Evolutionary conservation across 768 basidiomycete genomes (phyloP).

Genomic region (Pleurotus platypus): DNA sequence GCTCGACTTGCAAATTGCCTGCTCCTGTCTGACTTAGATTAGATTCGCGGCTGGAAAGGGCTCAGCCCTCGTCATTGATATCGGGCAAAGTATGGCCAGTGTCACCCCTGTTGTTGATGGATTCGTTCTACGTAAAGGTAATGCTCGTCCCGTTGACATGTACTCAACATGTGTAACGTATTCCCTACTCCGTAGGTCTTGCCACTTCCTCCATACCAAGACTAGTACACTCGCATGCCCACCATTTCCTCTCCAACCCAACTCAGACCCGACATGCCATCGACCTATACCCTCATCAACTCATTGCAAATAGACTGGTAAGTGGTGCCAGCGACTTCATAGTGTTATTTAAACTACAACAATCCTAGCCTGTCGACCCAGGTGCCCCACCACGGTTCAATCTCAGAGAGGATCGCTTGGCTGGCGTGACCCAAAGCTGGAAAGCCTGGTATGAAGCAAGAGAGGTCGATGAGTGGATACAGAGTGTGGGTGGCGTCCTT

Average conservation of each 20-base stretch:
- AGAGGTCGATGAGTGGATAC: constrained; percentile 94
- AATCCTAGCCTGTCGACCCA: constrained; percentile 67
- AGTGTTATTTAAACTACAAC: constrained; percentile 7
- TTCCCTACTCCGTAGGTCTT: constrained; percentile 52
- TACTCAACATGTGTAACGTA: background rate
- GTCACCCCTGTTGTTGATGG: constrained; percentile 97
- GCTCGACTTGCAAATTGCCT: background rate
- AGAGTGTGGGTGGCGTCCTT: constrained; percentile 81
- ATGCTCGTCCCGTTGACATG: background rate
- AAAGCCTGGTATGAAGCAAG: constrained; percentile 70
- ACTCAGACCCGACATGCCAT: constrained; percentile 51
- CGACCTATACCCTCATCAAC: constrained; percentile 79
- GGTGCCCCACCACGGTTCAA: constrained; percentile 60
- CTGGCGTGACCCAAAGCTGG: constrained; percentile 80
- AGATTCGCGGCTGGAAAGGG: constrained; percentile 97
- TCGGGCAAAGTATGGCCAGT: constrained; percentile 85
- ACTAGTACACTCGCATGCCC: constrained; percentile 78
- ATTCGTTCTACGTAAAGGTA: constrained; percentile 94
- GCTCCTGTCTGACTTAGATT: background rate
- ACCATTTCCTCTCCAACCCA: constrained; percentile 55
- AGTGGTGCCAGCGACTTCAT: constrained; percentile 10
- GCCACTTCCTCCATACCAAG: constrained; percentile 69
- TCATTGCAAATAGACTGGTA: constrained; percentile 80
- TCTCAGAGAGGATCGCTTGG: constrained; percentile 70
- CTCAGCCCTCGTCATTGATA: constrained; percentile 93